Base-by-base conservation (phyloP, 257 asterid genomes). In the Nicotiana attenuata region DNA sequence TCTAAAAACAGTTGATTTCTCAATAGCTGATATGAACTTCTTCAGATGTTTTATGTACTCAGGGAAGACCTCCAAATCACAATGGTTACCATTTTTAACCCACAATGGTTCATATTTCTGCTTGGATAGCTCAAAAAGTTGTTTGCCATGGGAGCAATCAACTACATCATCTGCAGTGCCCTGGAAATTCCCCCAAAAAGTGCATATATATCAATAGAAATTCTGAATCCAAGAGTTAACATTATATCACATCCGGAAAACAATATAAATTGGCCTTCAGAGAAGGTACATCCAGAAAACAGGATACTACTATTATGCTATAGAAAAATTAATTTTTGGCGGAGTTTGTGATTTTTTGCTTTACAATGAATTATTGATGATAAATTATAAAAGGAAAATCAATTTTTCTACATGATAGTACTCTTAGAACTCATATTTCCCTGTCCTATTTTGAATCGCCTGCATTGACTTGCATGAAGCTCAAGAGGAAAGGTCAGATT, bases 131-230 rank as follows among this genome's bases (percentile, higher is more conserved):
- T 92, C 96, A 96, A 95, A 92, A 81, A 95, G 98, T 91, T 90
- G 94, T 86, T 93, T 93, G 20, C 99, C 99, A 38, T 95, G 99
- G 83, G 97, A 90, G 84, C 92, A 93, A 87, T 93, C 92, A 82
- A 95, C 99, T 53, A 95, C 97, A 50, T 95, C 99, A 83, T 95
- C 99, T 22, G 91, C 93, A 38, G 97, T 93, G 52, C 99, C 99
- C 99, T 95, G 89, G 82, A 38, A 82, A 82, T 15, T 64, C 79
- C 24, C 63, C 2, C 2, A 75, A 73, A 24, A 24, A 15, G 8
- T 24, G 4, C 41, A 15, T 15, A 50, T 75, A 26, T 75, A 24
- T 17, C 45, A 75, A 22, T 50, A 75, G 61, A 60, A 75, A 24
- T 75, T 75, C 45, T 50, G 63, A 75, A 50, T 26, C 79, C 63